These are phyloP conservation scores for Populus deltoides DNA, from an alignment of 345 rosid genomes.

Conservation along the genomic window DNA sequence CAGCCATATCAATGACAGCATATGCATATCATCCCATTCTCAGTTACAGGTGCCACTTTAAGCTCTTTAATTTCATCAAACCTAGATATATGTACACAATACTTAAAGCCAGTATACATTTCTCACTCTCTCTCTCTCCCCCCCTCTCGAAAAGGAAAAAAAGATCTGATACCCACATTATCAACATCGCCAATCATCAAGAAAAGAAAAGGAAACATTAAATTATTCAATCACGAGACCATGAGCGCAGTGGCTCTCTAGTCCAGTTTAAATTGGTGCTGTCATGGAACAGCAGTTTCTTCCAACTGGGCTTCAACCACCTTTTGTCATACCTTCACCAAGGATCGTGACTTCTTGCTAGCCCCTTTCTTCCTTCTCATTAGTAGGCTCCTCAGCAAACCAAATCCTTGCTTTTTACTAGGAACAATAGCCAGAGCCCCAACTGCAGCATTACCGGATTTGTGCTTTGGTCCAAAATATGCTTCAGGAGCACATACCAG, in stretches of 20 bases:
- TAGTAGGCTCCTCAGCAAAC: conserved; percentile 61
- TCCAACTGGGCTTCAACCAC: not conserved
- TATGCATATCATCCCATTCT: not conserved
- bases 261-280: not conserved
- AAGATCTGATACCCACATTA: not conserved
- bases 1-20: not conserved
- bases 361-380: conserved; percentile 65
- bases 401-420: conserved; percentile 53
- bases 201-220: not conserved
- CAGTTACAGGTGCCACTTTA: not conserved
- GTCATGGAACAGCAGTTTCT: not conserved
- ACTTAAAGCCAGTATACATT: not conserved
- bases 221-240: not conserved
- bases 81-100: not conserved
- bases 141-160: not conserved
- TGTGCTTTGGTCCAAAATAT: conserved; percentile 26
- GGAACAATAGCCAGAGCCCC: conserved; percentile 43
- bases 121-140: not conserved
- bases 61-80: not conserved
- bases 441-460: conserved; percentile 16
- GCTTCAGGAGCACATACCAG: conserved; percentile 31
- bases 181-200: not conserved
- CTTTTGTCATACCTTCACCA: conserved; percentile 21
- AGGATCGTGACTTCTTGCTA: conserved; percentile 41
- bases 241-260: not conserved